These are phyloP conservation scores for Cercospora sp. DNA, from an alignment of 2,329 filamentous ascomycete species.

Conservation along the genomic window DNA sequence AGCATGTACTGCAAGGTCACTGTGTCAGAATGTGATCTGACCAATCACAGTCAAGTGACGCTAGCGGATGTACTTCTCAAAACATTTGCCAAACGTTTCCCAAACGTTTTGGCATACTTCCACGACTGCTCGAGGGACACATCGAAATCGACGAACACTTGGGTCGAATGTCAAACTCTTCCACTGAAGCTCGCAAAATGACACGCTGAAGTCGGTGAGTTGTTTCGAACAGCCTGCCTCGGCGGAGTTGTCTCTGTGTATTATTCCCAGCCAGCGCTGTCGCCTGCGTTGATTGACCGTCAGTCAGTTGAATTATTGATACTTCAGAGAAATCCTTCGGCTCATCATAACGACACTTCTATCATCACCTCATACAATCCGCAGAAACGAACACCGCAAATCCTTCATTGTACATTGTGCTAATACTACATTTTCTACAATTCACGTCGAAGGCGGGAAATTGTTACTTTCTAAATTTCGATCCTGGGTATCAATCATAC, in stretches of 20 bases:
- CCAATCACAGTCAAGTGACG: background rate
- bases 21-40: background rate
- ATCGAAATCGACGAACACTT: background rate
- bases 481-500: constrained; percentile 11
- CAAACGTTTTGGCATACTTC: too few species aligned
- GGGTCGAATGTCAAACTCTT: background rate
- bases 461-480: background rate
- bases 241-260: too few species aligned
- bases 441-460: background rate
- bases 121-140: background rate
- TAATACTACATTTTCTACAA: background rate
- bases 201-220: background rate
- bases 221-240: background rate
- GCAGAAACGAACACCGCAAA: background rate
- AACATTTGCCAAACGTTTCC: too few species aligned
- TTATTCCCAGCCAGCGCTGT: too few species aligned
- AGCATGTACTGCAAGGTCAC: background rate
- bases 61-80: background rate
- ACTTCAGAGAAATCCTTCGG: too few species aligned
- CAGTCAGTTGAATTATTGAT: too few species aligned
- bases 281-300: too few species aligned
- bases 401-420: background rate
- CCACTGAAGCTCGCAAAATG: background rate
- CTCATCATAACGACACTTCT: too few species aligned
- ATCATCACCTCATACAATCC: too few species aligned